Conservation (phyloP, 1,284 basidiomycete genomes). For the Nidula niveotomentosa region DNA sequence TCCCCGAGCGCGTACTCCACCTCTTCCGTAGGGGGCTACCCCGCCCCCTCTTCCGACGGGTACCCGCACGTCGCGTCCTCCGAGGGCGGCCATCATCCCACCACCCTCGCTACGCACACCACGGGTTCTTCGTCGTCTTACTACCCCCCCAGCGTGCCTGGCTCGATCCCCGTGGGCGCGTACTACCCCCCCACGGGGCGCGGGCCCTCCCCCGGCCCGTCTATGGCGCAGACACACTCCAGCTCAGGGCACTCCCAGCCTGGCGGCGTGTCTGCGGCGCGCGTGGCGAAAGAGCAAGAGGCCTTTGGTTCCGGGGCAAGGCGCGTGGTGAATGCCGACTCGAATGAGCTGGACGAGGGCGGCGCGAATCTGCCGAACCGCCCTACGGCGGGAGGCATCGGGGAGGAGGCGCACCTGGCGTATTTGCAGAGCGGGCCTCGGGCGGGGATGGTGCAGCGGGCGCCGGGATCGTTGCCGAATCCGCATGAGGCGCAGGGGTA, state of each 20-base stretch:
- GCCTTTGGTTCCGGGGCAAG: background rate
- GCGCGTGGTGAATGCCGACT: background rate
- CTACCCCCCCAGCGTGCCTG: slow-evolving; percentile 4
- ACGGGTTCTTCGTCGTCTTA: background rate
- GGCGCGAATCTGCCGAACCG: background rate
- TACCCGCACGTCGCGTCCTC: no score
- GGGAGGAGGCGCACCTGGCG: background rate
- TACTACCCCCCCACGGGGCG: background rate
- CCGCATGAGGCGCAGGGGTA: background rate
- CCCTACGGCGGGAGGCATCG: background rate
- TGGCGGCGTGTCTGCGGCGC: background rate
- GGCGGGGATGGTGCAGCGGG: background rate
- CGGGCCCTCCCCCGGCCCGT: background rate
- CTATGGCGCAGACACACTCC: slow-evolving; percentile 5
- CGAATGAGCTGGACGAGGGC: background rate
- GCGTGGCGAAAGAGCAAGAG: slow-evolving; percentile 4
- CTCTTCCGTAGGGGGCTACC: no score
- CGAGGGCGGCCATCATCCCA: no score
- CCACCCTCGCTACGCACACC: background rate
- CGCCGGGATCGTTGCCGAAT: background rate
- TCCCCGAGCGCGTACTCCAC: no score
- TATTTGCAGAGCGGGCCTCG: slow-evolving; percentile 1
- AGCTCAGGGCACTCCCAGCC: slow-evolving; percentile 4
- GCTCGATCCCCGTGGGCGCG: background rate
- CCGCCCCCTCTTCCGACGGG: background rate